Evolutionary conservation across 805 yeast genomes (phyloP).

Genomic region (Hanseniaspora hatyaiensis): DNA sequence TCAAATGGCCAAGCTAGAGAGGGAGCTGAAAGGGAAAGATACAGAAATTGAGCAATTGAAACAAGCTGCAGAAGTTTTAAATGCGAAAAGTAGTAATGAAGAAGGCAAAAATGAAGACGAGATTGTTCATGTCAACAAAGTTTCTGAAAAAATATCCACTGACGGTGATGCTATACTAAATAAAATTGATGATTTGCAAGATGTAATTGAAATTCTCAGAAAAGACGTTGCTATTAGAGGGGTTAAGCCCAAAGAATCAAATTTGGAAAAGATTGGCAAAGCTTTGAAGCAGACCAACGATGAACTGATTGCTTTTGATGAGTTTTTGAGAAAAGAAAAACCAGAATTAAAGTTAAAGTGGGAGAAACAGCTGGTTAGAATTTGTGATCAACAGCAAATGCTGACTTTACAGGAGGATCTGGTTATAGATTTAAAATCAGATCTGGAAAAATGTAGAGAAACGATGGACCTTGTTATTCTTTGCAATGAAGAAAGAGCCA

Average conservation of each 20-base stretch:
- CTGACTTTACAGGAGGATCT: conserved; percentile 82
- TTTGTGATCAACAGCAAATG: conserved; percentile 89
- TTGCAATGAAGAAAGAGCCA: conserved; percentile 67
- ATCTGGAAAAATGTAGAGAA: conserved; percentile 65
- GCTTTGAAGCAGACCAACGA: conserved; percentile 51
- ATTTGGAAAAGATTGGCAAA: conserved; percentile 50
- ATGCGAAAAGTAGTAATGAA: neutral
- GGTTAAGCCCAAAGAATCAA: conserved; percentile 65
- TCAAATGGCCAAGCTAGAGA: neutral
- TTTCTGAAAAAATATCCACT: conserved; percentile 59
- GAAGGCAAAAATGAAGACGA: neutral
- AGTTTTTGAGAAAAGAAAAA: conserved; percentile 56
- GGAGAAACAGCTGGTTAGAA: conserved; percentile 81
- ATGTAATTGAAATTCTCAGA: conserved; percentile 74
- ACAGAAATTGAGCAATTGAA: no score
- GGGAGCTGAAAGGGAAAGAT: neutral
- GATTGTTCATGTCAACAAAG: no score
- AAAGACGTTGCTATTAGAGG: conserved; percentile 89
- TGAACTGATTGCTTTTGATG: conserved; percentile 43
- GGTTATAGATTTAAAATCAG: conserved; percentile 66
- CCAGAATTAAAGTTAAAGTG: conserved; percentile 82
- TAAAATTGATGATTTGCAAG: conserved; percentile 82
- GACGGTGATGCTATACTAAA: conserved; percentile 67
- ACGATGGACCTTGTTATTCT: conserved; percentile 72
- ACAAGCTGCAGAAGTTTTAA: no score